These are phyloP conservation scores for Thermothielavioides terrestris DNA, from an alignment of 495 filamentous ascomycete species.

Conservation along the genomic window DNA sequence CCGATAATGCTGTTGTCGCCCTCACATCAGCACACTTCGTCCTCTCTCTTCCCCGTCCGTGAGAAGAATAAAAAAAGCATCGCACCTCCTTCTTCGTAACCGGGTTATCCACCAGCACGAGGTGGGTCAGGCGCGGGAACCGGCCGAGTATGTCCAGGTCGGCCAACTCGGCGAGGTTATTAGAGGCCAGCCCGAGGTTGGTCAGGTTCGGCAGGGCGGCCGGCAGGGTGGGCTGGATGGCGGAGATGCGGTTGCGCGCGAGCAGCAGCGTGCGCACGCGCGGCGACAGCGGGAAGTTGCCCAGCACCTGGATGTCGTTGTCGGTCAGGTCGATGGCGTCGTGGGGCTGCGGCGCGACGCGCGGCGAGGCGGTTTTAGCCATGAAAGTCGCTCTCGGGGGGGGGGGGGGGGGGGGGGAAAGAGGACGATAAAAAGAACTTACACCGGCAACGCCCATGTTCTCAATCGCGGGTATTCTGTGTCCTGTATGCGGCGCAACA, in stretches of 20 bases:
- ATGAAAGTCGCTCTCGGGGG: too few species aligned
- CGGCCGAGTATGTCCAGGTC: conserved; percentile 78
- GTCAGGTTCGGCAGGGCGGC: conserved; percentile 67
- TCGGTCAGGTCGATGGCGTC: conserved; percentile 97
- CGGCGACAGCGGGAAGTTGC: conserved; percentile 90
- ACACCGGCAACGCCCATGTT: conserved; percentile 95
- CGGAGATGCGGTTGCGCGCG: conserved; percentile 76
- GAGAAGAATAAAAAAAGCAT: conserved; percentile 1
- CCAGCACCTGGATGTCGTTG: conserved; percentile 83
- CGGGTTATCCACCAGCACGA: conserved; percentile 78
- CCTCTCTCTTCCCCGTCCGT: background rate
- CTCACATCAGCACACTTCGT: conserved; percentile 1
- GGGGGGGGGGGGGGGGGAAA: background rate
- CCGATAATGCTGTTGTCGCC: conserved; percentile 68
- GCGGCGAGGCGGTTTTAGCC: too few species aligned
- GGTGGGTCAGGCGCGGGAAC: conserved; percentile 63
- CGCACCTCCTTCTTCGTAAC: conserved; percentile 85
- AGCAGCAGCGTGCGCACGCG: conserved; percentile 79
- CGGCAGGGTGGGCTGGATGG: conserved; percentile 66
- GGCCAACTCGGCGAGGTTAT: conserved; percentile 67
- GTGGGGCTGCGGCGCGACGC: conserved; percentile 46
- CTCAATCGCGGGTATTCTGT: conserved; percentile 96
- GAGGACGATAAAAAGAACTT: conserved; percentile 25
- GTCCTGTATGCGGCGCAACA: conserved; percentile 58
- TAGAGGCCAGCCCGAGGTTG: conserved; percentile 68